Evolutionary conservation across 345 rosid species (phyloP).

Genomic region (Rubroshorea leprosula): DNA sequence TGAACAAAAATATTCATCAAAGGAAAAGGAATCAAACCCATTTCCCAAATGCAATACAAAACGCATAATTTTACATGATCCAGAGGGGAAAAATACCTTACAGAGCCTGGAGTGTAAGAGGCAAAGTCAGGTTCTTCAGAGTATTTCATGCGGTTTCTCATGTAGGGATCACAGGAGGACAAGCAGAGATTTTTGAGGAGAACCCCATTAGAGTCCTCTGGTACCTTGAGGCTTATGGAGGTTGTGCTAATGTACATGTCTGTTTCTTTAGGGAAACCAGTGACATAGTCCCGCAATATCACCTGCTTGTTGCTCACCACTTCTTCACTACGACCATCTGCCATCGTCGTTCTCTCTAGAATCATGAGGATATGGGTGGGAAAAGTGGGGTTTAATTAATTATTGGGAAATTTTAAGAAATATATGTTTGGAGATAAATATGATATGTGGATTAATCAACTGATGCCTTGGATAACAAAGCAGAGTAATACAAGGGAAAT

Average conservation of each 20-base stretch:
- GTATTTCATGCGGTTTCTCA: conserved; percentile 24
- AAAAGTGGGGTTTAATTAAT: too few species aligned
- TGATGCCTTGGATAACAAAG: too few species aligned
- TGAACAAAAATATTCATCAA: too few species aligned
- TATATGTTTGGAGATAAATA: too few species aligned
- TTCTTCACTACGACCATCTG: background rate
- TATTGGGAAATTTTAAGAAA: too few species aligned
- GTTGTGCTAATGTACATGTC: conserved; percentile 14
- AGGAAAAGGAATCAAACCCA: too few species aligned
- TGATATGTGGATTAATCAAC: too few species aligned
- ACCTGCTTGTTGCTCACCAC: conserved; percentile 28
- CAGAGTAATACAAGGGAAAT: too few species aligned
- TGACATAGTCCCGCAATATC: conserved; percentile 19
- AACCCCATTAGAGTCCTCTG: conserved; percentile 15
- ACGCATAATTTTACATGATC: too few species aligned
- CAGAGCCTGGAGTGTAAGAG: conserved; percentile 21
- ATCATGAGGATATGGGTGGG: too few species aligned
- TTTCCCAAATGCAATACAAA: too few species aligned
- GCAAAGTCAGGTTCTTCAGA: conserved; percentile 7
- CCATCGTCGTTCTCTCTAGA: too few species aligned
- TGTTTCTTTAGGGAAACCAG: conserved; percentile 24
- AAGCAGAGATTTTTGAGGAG: conserved; percentile 33
- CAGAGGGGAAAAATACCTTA: background rate
- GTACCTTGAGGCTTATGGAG: conserved; percentile 13
- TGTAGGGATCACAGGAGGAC: conserved; percentile 35